A percentile compares a stretch with the other conserved stretches of the same genome.
phyloP scores from a whole-genome alignment of 1,284 basidiomycete species.

The Ganoderma meredithae region DNA sequence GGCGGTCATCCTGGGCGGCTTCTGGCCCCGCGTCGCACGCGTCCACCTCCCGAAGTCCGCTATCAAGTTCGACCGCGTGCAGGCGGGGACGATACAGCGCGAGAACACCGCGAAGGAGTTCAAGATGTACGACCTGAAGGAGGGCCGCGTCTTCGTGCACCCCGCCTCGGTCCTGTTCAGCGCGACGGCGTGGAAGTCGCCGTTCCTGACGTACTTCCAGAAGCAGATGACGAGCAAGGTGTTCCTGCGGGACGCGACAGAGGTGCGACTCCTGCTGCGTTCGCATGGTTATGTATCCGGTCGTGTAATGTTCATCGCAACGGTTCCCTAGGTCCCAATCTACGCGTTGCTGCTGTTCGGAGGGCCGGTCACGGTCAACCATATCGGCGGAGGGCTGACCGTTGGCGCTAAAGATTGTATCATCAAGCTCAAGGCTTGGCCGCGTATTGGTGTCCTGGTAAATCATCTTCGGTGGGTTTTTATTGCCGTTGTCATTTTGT shows the following conservation, averaged over 20 bases:
- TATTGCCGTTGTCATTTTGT: conserved; percentile 21
- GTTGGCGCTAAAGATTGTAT: conserved; percentile 58
- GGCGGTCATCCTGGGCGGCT: conserved; percentile 81
- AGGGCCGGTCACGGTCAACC: conserved; percentile 80
- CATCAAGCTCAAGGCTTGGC: conserved; percentile 83
- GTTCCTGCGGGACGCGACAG: conserved; percentile 88
- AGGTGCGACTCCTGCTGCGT: conserved; percentile 56
- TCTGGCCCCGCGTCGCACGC: conserved; percentile 82
- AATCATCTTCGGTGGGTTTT: conserved; percentile 81
- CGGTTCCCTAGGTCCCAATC: conserved; percentile 73
- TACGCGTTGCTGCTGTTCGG: conserved; percentile 89
- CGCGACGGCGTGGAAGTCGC: conserved; percentile 75
- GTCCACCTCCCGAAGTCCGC: conserved; percentile 78
- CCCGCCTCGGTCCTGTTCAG: conserved; percentile 87
- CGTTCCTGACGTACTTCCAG: conserved; percentile 85
- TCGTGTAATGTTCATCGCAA: background rate
- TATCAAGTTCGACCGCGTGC: conserved; percentile 84
- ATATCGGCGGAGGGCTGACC: conserved; percentile 78
- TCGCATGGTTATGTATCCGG: conserved; percentile 2
- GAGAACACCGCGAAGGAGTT: conserved; percentile 86
- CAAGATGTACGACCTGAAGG: conserved; percentile 74
- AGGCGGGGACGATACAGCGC: conserved; percentile 81
- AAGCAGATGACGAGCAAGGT: conserved; percentile 88
- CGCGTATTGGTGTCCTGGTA: conserved; percentile 89
- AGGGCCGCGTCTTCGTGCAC: conserved; percentile 80